phyloP scores from a whole-genome alignment of 352 stramenopile genomes.

The Pythium apleroticum region DNA sequence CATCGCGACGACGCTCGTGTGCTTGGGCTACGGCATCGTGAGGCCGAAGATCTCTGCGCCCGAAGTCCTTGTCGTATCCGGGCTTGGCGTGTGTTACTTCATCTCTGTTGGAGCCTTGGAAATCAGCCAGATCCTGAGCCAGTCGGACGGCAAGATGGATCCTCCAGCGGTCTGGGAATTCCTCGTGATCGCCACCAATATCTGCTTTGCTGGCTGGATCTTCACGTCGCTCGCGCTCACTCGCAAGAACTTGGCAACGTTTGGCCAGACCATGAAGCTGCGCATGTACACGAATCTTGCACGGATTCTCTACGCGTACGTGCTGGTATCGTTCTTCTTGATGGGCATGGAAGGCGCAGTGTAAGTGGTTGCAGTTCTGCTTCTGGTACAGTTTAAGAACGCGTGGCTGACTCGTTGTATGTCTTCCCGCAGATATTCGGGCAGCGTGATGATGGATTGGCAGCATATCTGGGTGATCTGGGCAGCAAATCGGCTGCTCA shows the following conservation, averaged over 20 bases:
- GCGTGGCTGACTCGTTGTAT: neutral
- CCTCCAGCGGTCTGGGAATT: slow-evolving; percentile 76
- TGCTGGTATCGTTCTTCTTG: slow-evolving; percentile 69
- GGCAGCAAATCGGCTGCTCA: slow-evolving; percentile 69
- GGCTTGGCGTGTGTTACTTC: slow-evolving; percentile 80
- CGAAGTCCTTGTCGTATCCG: slow-evolving; percentile 73
- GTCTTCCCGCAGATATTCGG: slow-evolving; percentile 56
- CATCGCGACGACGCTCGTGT: slow-evolving; percentile 75
- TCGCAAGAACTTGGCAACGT: slow-evolving; percentile 74
- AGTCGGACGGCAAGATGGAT: slow-evolving; percentile 60
- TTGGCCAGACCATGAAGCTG: slow-evolving; percentile 78
- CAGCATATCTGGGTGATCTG: slow-evolving; percentile 79
- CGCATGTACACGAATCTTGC: slow-evolving; percentile 71
- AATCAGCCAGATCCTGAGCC: slow-evolving; percentile 78
- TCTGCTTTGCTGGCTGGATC: slow-evolving; percentile 85
- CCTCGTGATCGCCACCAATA: slow-evolving; percentile 77
- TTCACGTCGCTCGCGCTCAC: slow-evolving; percentile 79
- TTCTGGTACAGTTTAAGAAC: too few relatives aligned
- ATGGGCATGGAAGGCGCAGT: slow-evolving; percentile 74
- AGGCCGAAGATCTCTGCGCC: slow-evolving; percentile 68
- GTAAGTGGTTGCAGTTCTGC: slow-evolving; percentile 39
- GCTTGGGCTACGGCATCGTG: slow-evolving; percentile 80
- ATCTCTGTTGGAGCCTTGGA: slow-evolving; percentile 74
- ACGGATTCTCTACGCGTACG: slow-evolving; percentile 57
- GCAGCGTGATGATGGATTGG: slow-evolving; percentile 59